A percentile compares a stretch with the other conserved stretches of the same genome.
These are phyloP conservation scores for Phytopythium helicoides DNA, from an alignment of 352 stramenopile genomes.

Conservation along the genomic window DNA sequence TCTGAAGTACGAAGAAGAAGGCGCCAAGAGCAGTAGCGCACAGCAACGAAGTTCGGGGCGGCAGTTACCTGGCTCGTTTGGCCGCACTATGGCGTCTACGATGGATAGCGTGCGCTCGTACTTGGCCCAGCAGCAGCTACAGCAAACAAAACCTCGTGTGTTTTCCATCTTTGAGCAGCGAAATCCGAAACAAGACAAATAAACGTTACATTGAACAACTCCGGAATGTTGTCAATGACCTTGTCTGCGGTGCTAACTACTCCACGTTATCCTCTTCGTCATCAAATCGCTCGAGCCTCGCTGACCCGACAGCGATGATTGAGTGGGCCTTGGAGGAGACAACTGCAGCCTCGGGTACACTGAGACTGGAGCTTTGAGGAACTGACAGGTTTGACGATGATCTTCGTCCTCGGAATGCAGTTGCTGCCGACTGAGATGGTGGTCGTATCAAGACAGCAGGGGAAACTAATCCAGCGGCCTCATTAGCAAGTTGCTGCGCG, in stretches of 20 bases:
- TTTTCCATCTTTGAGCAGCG: slow-evolving; percentile 10
- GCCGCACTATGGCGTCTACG: slow-evolving; percentile 13
- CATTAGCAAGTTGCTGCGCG: slow-evolving; percentile 23
- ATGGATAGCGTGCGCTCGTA: slow-evolving; percentile 31
- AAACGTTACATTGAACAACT: not conserved
- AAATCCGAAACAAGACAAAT: not conserved
- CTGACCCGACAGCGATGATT: slow-evolving; percentile 6
- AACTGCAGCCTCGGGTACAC: not conserved
- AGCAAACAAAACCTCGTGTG: slow-evolving; percentile 6
- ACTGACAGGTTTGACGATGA: not conserved
- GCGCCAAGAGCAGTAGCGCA: not conserved
- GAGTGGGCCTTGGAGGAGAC: not conserved
- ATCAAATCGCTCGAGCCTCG: slow-evolving; percentile 18
- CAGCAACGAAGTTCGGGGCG: not conserved
- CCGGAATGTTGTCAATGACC: not conserved
- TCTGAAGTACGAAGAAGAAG: slow-evolving; percentile 41
- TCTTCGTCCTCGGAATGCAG: not conserved
- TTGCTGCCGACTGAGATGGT: not conserved
- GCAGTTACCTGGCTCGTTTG: not conserved
- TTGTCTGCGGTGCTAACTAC: not conserved
- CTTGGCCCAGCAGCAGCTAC: slow-evolving; percentile 19
- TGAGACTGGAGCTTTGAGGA: not conserved
- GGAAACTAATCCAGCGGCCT: not conserved
- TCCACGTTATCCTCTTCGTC: slow-evolving; percentile 4
- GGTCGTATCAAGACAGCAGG: not conserved